A percentile compares a stretch with the other conserved stretches of the same genome.
Evolutionary conservation across 2,329 filamentous ascomycete genomes (phyloP).

Genomic region (Aspergillus persii): DNA sequence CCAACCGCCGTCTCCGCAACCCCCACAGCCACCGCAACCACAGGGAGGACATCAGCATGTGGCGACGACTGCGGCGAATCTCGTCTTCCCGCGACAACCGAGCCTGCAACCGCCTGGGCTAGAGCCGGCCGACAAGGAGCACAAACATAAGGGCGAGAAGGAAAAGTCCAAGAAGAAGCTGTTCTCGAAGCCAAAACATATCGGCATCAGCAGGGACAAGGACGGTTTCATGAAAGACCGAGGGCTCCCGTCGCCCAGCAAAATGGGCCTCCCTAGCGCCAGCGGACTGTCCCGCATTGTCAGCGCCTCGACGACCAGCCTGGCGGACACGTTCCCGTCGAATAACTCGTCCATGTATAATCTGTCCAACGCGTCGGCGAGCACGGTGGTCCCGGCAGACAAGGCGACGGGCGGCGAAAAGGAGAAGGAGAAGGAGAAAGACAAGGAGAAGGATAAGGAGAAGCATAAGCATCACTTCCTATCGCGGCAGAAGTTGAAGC

Average conservation of each 20-base stretch:
- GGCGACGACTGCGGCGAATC: slow-evolving; percentile 63
- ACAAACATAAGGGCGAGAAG: slow-evolving; percentile 57
- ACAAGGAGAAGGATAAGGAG: slow-evolving; percentile 44
- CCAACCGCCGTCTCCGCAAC: neutral
- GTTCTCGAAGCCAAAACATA: slow-evolving; percentile 66
- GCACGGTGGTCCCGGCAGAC: slow-evolving; percentile 55
- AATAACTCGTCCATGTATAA: slow-evolving; percentile 60
- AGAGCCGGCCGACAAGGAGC: slow-evolving; percentile 36
- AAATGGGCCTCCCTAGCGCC: slow-evolving; percentile 50
- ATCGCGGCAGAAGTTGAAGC: slow-evolving; percentile 63
- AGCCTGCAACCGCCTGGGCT: slow-evolving; percentile 30
- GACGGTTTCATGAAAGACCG: slow-evolving; percentile 48
- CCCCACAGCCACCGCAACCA: neutral
- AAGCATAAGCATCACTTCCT: slow-evolving; percentile 61
- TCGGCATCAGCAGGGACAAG: slow-evolving; percentile 58
- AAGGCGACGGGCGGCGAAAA: slow-evolving; percentile 39
- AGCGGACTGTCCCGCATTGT: slow-evolving; percentile 55
- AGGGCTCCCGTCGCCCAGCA: slow-evolving; percentile 59
- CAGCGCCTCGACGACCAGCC: slow-evolving; percentile 60
- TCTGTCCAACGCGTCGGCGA: slow-evolving; percentile 60
- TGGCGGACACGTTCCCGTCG: slow-evolving; percentile 54
- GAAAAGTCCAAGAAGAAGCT: slow-evolving; percentile 67
- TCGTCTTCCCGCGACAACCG: slow-evolving; percentile 57
- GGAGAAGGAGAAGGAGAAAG: slow-evolving; percentile 41
- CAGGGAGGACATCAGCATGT: slow-evolving; percentile 49